Base-by-base conservation (phyloP, 495 filamentous ascomycete genomes). In the Penicillium macrosclerotiorum region DNA sequence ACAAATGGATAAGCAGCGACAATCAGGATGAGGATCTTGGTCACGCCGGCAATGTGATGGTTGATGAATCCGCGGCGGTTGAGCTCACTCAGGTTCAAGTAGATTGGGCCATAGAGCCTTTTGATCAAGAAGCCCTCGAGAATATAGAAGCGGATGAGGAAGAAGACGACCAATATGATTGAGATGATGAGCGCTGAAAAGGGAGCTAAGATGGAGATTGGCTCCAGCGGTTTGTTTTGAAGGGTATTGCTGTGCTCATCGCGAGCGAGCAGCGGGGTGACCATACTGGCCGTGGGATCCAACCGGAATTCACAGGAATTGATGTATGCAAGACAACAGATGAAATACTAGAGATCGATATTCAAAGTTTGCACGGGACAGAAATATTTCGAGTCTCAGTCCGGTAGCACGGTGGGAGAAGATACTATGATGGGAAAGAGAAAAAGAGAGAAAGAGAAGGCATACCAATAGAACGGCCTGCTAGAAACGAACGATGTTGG, bases 31-130 rank as follows among this genome's bases (percentile, higher is more conserved):
- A 71, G 1, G 11, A 76, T 36, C 29, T 77, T 77, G 5, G 69
- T 76, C 0, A 43, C 20, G 0, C 72, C 73, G 12, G 74, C 71
- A 14, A 77, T 69, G 43, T 76, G 74, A 42, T 77, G 73, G 42
- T 77, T 76, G 22, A 77, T 52, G 49, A 77, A 75, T 0, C 73
- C 73, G 2, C 72, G 65, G 5, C 71, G 62, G 32, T 66, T 61
- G 2, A 43, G 13, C 20, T 73, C 72, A 36, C 57, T 58, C 26
- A 76, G 55, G 3, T 52, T 16, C 0, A 60, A 64, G 38, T 69
- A 77, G 20, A 42, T 67, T 7, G 42, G 5, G 8, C 65, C 63
- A 39, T 77, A 77, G 4, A 66, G 18, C 6, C 54, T 47, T 16
- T 41, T 42, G 4, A 76, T 57, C 4, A 76, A 60, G 53, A 71